These are phyloP conservation scores for Mrakia frigida DNA, from an alignment of 768 basidiomycete genomes.

Conservation along the genomic window DNA sequence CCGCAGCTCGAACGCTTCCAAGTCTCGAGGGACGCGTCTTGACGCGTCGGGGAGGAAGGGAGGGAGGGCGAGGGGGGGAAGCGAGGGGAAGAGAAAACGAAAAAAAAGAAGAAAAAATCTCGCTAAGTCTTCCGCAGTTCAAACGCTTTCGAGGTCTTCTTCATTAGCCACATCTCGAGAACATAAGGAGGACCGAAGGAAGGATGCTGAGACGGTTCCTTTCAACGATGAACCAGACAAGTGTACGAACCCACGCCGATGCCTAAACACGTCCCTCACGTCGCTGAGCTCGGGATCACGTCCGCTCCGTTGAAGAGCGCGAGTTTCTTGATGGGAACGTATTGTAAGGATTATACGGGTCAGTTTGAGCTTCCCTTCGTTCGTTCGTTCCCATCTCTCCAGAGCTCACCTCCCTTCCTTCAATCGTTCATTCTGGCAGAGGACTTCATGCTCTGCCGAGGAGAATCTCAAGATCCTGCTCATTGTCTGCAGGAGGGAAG, in stretches of 20 bases:
- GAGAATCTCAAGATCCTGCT: slow-evolving; percentile 78
- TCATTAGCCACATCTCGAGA: no score
- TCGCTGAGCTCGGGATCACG: slow-evolving; percentile 79
- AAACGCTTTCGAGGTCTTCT: no score
- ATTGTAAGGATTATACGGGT: slow-evolving; percentile 98
- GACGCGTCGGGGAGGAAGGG: no score
- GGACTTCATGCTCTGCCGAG: slow-evolving; percentile 97
- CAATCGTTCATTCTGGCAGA: slow-evolving; percentile 49
- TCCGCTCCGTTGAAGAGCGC: slow-evolving; percentile 94
- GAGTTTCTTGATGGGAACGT: slow-evolving; percentile 90
- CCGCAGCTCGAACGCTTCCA: no score
- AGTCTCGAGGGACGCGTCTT: no score
- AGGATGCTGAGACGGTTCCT: no score
- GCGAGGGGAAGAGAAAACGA: no score
- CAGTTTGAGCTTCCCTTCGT: slow-evolving; percentile 37
- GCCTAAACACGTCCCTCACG: slow-evolving; percentile 57
- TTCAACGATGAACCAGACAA: no score
- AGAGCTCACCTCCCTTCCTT: background rate
- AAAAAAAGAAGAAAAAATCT: no score
- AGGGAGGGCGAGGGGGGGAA: no score
- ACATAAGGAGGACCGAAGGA: no score
- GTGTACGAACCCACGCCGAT: slow-evolving; percentile 46
- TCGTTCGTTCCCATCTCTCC: background rate
- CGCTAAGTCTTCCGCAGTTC: no score
- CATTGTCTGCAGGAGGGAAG: slow-evolving; percentile 95